Conservation (phyloP, 1,284 basidiomycete genomes). For the Paramarasmius palmivorus region DNA sequence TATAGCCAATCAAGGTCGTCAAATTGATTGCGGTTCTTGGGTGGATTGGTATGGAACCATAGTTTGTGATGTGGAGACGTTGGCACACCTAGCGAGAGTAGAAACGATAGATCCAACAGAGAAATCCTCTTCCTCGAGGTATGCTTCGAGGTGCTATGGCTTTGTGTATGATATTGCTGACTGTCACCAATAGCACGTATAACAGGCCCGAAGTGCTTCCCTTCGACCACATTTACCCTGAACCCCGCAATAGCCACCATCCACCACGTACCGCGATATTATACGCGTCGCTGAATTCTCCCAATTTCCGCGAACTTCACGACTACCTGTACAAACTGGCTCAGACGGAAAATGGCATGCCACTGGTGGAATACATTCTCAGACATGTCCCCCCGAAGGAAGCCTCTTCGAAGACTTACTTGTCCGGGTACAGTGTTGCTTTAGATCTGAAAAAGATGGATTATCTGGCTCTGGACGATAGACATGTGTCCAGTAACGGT, state of each 20-base stretch:
- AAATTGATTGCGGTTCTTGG: slow-evolving; percentile 71
- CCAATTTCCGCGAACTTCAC: slow-evolving; percentile 70
- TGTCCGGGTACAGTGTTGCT: slow-evolving; percentile 90
- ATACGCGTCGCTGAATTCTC: slow-evolving; percentile 63
- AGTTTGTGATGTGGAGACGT: slow-evolving; percentile 70
- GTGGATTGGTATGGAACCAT: slow-evolving; percentile 84
- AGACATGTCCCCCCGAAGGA: slow-evolving; percentile 57
- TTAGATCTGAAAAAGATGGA: slow-evolving; percentile 97
- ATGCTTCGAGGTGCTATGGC: not conserved
- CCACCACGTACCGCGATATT: slow-evolving; percentile 68
- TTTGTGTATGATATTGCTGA: slow-evolving; percentile 1
- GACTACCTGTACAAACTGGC: slow-evolving; percentile 57
- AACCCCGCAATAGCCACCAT: slow-evolving; percentile 35
- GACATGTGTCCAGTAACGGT: slow-evolving; percentile 39
- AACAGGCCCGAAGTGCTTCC: slow-evolving; percentile 53
- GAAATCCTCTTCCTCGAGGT: slow-evolving; percentile 25
- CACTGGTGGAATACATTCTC: slow-evolving; percentile 72
- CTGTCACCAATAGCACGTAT: slow-evolving; percentile 21
- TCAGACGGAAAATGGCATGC: slow-evolving; percentile 30
- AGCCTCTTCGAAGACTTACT: slow-evolving; percentile 36
- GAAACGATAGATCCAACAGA: slow-evolving; percentile 51
- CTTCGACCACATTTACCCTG: slow-evolving; percentile 71
- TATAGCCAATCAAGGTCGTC: slow-evolving; percentile 33
- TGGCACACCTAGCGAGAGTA: slow-evolving; percentile 56
- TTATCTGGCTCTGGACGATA: slow-evolving; percentile 91